Percentiles rank a stretch among this genome's conserved stretches.
phyloP scores from a whole-genome alignment of 108 stramenopile genomes.

The Heterococcus sp. region DNA sequence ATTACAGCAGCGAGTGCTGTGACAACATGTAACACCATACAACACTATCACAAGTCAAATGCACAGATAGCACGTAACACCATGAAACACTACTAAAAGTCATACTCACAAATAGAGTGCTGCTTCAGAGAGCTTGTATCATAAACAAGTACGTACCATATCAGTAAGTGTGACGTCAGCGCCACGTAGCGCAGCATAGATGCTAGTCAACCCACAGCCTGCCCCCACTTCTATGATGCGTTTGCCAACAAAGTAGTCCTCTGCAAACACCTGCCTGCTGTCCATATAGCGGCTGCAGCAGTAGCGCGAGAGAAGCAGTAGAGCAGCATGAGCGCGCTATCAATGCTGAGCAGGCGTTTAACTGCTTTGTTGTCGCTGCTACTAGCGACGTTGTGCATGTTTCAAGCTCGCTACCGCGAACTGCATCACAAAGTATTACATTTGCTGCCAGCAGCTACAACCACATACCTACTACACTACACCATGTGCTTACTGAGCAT shows the following conservation, averaged over 20 bases:
- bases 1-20: too few species aligned
- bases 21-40: neutral
- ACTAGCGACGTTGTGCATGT: neutral
- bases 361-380: neutral
- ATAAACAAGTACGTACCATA: constrained; percentile 9
- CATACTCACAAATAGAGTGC: neutral
- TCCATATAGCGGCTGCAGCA: constrained; percentile 47
- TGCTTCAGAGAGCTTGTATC: neutral
- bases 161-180: constrained; percentile 33
- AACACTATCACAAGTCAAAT: neutral
- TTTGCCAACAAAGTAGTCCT: constrained; percentile 21
- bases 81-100: neutral
- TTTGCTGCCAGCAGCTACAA: neutral
- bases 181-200: constrained; percentile 28
- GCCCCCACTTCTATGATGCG: constrained; percentile 45
- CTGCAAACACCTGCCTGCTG: constrained; percentile 36
- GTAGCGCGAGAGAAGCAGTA: neutral
- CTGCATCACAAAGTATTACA: neutral
- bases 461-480: neutral
- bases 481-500: neutral
- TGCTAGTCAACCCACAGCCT: constrained; percentile 40
- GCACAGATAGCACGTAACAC: too few species aligned
- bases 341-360: neutral
- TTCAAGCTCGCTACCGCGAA: too few species aligned
- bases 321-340: neutral